phyloP scores from a whole-genome alignment of 106 monocot genomes.

The Dendrobium officinale region DNA sequence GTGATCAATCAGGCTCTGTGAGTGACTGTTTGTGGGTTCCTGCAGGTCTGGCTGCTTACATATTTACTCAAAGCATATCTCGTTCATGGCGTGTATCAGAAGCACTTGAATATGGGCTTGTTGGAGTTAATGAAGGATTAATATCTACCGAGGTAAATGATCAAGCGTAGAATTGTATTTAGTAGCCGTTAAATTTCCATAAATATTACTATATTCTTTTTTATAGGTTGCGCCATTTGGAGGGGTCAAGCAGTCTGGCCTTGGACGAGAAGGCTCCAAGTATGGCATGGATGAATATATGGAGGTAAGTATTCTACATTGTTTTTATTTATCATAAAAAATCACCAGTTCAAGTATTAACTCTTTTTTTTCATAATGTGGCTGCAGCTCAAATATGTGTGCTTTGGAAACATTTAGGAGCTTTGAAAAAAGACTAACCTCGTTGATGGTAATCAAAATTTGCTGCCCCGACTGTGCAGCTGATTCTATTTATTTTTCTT shows the following conservation, averaged over 20 bases:
- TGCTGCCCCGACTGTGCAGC: background rate
- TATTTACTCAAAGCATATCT: conserved; percentile 79
- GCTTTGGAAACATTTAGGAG: conserved; percentile 78
- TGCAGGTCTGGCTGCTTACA: conserved; percentile 80
- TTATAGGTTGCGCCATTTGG: conserved; percentile 97
- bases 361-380: background rate
- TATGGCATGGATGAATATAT: conserved; percentile 93
- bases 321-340: background rate
- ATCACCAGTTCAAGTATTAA: background rate
- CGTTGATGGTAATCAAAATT: background rate
- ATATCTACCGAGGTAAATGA: conserved; percentile 78
- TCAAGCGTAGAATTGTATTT: background rate
- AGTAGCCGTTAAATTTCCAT: background rate
- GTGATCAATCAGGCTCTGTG: background rate
- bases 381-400: conserved; percentile 84
- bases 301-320: conserved; percentile 42
- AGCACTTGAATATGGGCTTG: conserved; percentile 93
- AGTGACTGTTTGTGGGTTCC: background rate
- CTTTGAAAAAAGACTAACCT: conserved; percentile 16
- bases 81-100: conserved; percentile 92
- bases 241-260: conserved; percentile 90
- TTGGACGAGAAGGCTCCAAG: conserved; percentile 97
- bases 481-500: background rate
- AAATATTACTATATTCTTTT: background rate
- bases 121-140: conserved; percentile 90